Base-by-base conservation (phyloP, 352 stramenopile species). In the Pythium folliculosum region DNA sequence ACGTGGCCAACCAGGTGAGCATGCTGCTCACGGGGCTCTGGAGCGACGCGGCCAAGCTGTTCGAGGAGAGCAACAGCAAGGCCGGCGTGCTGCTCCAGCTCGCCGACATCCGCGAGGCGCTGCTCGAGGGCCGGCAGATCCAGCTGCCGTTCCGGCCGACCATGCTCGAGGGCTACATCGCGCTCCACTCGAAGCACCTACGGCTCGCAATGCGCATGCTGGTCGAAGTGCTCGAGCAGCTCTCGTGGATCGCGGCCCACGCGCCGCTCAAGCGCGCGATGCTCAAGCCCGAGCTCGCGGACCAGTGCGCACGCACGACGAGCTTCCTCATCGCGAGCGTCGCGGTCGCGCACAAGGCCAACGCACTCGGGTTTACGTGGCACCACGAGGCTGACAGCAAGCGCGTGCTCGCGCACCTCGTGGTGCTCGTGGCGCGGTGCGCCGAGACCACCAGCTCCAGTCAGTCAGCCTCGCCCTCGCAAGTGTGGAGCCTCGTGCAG, bases 171-270 rank as follows among this genome's bases (percentile, higher is more conserved):
- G 65, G 69, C 2, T 79, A 79, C 61, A 80, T 90, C 23, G 85
- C 80, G 2, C 78, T 93, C 23, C 84, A 91, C 51, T 78, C 79
- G 5, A 93, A 93, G 54, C 83, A 93, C 40, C 63, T 91, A 25
- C 76, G 85, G 0, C 48, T 91, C 55, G 81, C 81, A 14, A 80
- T 91, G 51, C 81, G 82, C 25, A 69, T 86, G 40, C 66, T 93
- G 3, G 50, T 91, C 21, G 85, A 91, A 67, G 77, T 80, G 6
- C 52, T 94, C 32, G 82, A 91, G 60, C 54, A 88, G 51, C 72
- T 84, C 4, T 84, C 82, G 14, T 94, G 85, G 83, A 76, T 90
- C 12, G 74, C 74, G 7, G 76, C 81, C 14, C 77, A 76, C 47
- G 54, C 75, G n/a, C 65, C 66, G n/a, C 66, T 82, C 30, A 78